Conservation (phyloP, 331 rosid species). For the Malus hybrid region DNA sequence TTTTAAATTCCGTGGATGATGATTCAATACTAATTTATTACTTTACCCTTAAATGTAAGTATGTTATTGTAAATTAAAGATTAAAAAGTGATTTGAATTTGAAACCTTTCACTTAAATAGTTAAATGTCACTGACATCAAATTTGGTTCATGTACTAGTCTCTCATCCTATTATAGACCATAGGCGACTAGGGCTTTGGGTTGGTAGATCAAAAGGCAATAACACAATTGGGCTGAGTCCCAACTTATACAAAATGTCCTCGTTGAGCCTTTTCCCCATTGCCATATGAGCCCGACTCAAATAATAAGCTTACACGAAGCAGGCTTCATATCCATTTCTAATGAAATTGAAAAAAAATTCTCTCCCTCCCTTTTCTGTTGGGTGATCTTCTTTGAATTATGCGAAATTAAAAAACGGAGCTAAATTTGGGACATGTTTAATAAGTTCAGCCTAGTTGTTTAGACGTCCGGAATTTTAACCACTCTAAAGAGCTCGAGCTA, state of each 20-base stretch:
- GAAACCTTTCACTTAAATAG: no score
- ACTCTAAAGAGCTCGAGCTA: background rate
- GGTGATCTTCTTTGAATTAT: background rate
- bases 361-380: background rate
- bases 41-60: no score
- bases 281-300: background rate
- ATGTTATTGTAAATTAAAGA: no score
- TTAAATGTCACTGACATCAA: no score
- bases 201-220: background rate
- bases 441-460: background rate
- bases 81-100: no score
- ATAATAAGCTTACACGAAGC: background rate
- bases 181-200: background rate
- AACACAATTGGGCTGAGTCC: background rate
- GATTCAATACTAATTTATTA: no score
- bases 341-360: background rate
- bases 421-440: background rate
- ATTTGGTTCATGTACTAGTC: no score
- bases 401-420: background rate
- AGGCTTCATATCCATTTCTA: background rate
- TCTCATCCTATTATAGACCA: no score
- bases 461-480: background rate
- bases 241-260: no score
- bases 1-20: no score
- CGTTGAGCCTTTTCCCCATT: background rate